These are phyloP conservation scores for Fusarium keratoplasticum DNA, from an alignment of 2,329 filamentous ascomycete species.

Conservation along the genomic window DNA sequence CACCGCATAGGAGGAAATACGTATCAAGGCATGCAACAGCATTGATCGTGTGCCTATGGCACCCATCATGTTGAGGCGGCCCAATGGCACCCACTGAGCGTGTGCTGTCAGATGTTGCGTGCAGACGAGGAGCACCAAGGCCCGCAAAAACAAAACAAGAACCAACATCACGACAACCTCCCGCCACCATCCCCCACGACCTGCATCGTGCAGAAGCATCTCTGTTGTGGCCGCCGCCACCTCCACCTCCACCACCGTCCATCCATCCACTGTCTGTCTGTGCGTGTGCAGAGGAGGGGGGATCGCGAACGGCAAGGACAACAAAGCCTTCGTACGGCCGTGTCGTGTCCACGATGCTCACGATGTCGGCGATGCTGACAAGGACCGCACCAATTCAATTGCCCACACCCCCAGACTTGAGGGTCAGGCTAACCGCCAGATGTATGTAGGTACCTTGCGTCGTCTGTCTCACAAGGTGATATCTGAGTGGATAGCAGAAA, in stretches of 20 bases:
- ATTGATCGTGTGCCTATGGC: constrained; percentile 25
- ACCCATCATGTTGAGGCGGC: constrained; percentile 12
- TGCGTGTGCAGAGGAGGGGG: constrained; percentile 10
- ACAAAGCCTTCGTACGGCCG: neutral
- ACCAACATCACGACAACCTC: constrained; percentile 24
- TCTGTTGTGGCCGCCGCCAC: neutral
- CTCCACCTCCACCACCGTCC: neutral
- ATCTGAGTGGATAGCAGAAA: constrained; percentile 34
- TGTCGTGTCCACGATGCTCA: neutral
- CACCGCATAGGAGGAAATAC: neutral
- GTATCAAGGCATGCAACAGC: neutral
- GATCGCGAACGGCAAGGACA: constrained; percentile 4
- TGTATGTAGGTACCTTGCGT: constrained; percentile 35
- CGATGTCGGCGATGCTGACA: constrained; percentile 9
- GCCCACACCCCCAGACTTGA: constrained; percentile 23
- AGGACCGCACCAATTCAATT: neutral
- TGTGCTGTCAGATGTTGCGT: constrained; percentile 16
- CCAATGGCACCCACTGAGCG: constrained; percentile 29
- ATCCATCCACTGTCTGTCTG: constrained; percentile 2
- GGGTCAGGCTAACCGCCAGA: constrained; percentile 20
- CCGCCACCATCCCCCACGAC: constrained; percentile 8
- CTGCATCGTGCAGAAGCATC: constrained; percentile 16
- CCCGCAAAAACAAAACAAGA: constrained; percentile 29
- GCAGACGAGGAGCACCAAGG: constrained; percentile 29
- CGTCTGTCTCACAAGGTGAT: constrained; percentile 34